Conservation (phyloP, 2,329 filamentous ascomycete genomes). For the Aspergillus arachidicola region DNA sequence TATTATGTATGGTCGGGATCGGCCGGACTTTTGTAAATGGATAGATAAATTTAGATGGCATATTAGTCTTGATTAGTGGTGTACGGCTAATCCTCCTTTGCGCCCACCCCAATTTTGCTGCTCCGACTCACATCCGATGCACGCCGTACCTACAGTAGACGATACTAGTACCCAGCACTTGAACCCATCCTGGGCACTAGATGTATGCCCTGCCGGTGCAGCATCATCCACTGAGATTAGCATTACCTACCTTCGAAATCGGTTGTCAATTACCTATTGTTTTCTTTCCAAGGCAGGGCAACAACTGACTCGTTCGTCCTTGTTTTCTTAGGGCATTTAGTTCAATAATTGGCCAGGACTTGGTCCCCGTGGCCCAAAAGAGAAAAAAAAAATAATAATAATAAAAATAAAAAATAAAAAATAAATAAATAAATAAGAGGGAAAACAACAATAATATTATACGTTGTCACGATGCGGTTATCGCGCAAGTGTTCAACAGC, state of each 20-base stretch:
- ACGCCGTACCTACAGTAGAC: neutral
- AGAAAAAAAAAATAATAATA: neutral
- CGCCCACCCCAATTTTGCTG: neutral
- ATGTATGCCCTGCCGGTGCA: neutral
- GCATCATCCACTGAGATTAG: too few relatives aligned
- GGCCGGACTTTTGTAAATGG: neutral
- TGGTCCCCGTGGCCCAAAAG: neutral
- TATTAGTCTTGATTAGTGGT: neutral
- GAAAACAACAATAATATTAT: neutral
- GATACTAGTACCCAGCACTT: neutral
- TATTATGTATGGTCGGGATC: neutral
- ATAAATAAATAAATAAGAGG: neutral
- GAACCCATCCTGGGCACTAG: neutral
- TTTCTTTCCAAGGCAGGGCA: neutral
- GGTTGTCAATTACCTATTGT: neutral
- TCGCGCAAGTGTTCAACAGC: slow-evolving; percentile 1
- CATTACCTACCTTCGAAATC: neutral
- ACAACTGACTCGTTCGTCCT: neutral
- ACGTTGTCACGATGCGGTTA: slow-evolving; percentile 3
- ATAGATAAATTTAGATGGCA: neutral
- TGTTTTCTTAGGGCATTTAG: neutral
- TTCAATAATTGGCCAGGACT: neutral
- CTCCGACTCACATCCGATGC: neutral
- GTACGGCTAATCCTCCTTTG: neutral
- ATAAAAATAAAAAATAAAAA: neutral